These are phyloP conservation scores for Acacia melanoxylon DNA, from an alignment of 306 rosid species.

Conservation along the genomic window DNA sequence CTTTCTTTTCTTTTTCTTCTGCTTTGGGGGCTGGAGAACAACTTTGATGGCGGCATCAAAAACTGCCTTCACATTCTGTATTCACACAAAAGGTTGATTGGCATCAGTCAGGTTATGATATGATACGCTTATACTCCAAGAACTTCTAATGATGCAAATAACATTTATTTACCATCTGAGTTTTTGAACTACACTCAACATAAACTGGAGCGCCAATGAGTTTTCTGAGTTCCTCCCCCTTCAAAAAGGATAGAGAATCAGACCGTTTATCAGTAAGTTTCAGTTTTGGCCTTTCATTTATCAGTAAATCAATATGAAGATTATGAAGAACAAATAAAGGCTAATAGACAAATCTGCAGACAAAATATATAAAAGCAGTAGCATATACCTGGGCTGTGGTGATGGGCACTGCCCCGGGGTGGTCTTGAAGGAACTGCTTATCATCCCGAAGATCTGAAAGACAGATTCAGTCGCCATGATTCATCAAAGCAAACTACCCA, in stretches of 20 bases:
- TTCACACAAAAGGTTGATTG: slow-evolving; percentile 14
- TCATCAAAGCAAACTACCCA: slow-evolving; percentile 27
- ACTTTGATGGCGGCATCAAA: slow-evolving; percentile 92
- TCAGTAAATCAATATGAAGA: slow-evolving; percentile 23
- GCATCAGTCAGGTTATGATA: not conserved
- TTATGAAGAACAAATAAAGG: slow-evolving; percentile 13
- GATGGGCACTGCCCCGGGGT: slow-evolving; percentile 89
- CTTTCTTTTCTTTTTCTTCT: slow-evolving; percentile 77
- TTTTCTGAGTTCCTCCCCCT: slow-evolving; percentile 94
- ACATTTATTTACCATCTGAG: slow-evolving; percentile 73
- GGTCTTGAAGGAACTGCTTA: slow-evolving; percentile 76
- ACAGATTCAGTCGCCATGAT: slow-evolving; percentile 37
- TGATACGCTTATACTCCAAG: not conserved
- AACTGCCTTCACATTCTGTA: slow-evolving; percentile 95
- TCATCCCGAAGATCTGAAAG: slow-evolving; percentile 91
- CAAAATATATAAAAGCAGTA: not conserved
- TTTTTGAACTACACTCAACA: slow-evolving; percentile 95
- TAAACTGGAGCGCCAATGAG: slow-evolving; percentile 83
- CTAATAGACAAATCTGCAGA: not conserved
- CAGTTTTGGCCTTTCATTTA: not conserved
- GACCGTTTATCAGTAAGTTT: slow-evolving; percentile 19
- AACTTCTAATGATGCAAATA: slow-evolving; percentile 19
- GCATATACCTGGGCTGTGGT: slow-evolving; percentile 78
- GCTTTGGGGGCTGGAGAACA: slow-evolving; percentile 96
- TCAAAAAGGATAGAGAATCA: slow-evolving; percentile 34